These are phyloP conservation scores for Dipsacomyces acuminosporus DNA, from an alignment of 371 early-diverging fungal species.

Conservation along the genomic window DNA sequence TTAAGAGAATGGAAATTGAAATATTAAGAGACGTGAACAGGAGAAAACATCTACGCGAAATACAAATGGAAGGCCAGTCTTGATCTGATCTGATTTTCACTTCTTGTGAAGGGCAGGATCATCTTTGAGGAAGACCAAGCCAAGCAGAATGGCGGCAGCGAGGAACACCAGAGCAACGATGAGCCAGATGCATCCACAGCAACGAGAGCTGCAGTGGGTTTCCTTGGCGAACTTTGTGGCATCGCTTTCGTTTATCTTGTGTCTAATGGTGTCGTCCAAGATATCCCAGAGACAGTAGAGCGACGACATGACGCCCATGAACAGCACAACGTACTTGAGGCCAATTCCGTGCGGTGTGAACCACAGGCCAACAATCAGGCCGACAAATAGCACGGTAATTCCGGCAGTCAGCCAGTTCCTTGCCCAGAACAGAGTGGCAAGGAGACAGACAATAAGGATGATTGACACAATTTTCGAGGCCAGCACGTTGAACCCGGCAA, in stretches of 20 bases:
- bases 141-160: conserved; percentile 69
- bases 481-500: conserved; percentile 79
- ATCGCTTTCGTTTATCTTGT: conserved; percentile 90
- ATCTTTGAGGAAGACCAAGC: conserved; percentile 73
- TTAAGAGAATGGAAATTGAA: no score
- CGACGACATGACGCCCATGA: conserved; percentile 89
- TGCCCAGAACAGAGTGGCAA: conserved; percentile 78
- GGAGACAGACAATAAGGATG: conserved; percentile 69
- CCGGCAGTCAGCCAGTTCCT: conserved; percentile 80
- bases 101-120: conserved; percentile 8
- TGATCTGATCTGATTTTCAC: no score
- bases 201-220: conserved; percentile 73
- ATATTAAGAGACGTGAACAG: no score
- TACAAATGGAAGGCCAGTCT: no score
- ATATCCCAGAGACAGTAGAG: conserved; percentile 93
- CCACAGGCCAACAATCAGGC: conserved; percentile 78
- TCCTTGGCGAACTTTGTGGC: conserved; percentile 82
- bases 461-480: conserved; percentile 83
- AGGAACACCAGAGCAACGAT: conserved; percentile 77
- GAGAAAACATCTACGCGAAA: background rate
- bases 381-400: conserved; percentile 77
- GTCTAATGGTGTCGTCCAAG: conserved; percentile 82
- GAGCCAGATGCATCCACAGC: conserved; percentile 90
- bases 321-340: conserved; percentile 81
- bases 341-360: conserved; percentile 67